Conservation (phyloP, 768 basidiomycete species). For the Auriscalpium microsporum region DNA sequence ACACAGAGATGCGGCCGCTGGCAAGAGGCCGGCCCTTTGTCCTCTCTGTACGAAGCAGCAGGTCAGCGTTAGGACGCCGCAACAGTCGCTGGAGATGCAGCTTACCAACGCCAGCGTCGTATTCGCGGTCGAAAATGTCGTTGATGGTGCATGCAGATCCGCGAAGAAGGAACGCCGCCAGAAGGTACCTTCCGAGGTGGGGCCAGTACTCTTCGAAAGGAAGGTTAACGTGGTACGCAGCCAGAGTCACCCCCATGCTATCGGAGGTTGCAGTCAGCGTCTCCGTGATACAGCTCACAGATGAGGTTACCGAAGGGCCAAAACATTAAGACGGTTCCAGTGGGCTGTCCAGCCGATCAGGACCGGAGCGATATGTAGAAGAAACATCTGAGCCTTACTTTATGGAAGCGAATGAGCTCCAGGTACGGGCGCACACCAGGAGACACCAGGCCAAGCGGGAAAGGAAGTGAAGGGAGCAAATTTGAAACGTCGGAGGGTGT, state of each 20-base stretch:
- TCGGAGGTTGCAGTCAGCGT: neutral
- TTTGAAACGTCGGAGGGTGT: conserved; percentile 19
- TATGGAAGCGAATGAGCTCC: neutral
- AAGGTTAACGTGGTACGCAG: conserved; percentile 2
- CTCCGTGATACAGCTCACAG: no score
- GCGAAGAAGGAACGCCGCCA: conserved; percentile 4
- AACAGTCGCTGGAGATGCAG: neutral
- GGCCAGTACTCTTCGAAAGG: neutral
- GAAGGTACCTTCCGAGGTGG: neutral
- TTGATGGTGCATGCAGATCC: conserved; percentile 14
- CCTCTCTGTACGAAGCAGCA: neutral
- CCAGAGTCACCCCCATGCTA: conserved; percentile 12
- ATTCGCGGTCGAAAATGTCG: conserved; percentile 16
- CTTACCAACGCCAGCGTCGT: conserved; percentile 26
- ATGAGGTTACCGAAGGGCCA: conserved; percentile 3
- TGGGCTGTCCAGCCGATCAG: neutral
- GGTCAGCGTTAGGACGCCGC: neutral
- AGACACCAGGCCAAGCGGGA: conserved; percentile 8
- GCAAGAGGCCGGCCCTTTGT: conserved; percentile 12
- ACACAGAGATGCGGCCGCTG: conserved; percentile 15
- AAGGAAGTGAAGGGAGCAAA: conserved; percentile 21
- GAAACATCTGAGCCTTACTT: neutral
- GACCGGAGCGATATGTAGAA: neutral
- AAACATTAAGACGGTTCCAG: neutral
- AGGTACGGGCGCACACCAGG: neutral